phyloP scores from a whole-genome alignment of 768 basidiomycete species.

The Boletus eberwhitei region DNA sequence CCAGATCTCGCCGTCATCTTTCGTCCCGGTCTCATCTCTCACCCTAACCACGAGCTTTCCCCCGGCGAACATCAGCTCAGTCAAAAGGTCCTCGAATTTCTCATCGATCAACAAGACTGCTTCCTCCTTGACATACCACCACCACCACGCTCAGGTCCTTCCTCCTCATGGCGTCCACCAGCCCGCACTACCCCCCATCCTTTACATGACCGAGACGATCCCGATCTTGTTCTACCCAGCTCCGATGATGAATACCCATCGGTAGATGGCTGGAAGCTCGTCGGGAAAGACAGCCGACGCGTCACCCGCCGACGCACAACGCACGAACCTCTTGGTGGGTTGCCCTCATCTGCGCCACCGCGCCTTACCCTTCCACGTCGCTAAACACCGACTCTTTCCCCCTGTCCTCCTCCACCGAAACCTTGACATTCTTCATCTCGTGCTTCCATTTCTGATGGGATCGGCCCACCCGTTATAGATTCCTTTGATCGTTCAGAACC shows the following conservation, averaged over 20 bases:
- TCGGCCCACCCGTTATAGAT: slow-evolving; percentile 18
- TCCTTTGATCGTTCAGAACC: slow-evolving; percentile 14
- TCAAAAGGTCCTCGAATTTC: slow-evolving; percentile 89
- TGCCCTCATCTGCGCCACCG: slow-evolving; percentile 33
- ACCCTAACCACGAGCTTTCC: slow-evolving; percentile 81
- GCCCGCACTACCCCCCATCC: slow-evolving; percentile 4
- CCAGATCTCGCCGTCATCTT: slow-evolving; percentile 96
- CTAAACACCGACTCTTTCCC: slow-evolving; percentile 21
- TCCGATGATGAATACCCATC: slow-evolving; percentile 48
- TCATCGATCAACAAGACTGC: slow-evolving; percentile 95
- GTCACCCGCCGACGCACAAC: slow-evolving; percentile 58
- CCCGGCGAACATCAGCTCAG: slow-evolving; percentile 84
- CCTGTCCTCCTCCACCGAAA: slow-evolving; percentile 2
- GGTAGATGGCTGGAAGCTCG: slow-evolving; percentile 54
- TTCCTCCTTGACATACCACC: slow-evolving; percentile 88
- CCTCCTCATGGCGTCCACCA: slow-evolving; percentile 29
- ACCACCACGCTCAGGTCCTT: slow-evolving; percentile 43
- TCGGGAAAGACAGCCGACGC: slow-evolving; percentile 38
- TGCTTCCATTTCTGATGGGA: slow-evolving; percentile 11
- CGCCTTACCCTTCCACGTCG: slow-evolving; percentile 28
- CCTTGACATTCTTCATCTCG: neutral
- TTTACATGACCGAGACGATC: slow-evolving; percentile 37
- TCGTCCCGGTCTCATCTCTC: slow-evolving; percentile 90
- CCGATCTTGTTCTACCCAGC: slow-evolving; percentile 44
- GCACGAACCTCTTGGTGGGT: slow-evolving; percentile 39